phyloP scores from a whole-genome alignment of 2,329 filamentous ascomycete species.

The Neonectria coccinea region DNA sequence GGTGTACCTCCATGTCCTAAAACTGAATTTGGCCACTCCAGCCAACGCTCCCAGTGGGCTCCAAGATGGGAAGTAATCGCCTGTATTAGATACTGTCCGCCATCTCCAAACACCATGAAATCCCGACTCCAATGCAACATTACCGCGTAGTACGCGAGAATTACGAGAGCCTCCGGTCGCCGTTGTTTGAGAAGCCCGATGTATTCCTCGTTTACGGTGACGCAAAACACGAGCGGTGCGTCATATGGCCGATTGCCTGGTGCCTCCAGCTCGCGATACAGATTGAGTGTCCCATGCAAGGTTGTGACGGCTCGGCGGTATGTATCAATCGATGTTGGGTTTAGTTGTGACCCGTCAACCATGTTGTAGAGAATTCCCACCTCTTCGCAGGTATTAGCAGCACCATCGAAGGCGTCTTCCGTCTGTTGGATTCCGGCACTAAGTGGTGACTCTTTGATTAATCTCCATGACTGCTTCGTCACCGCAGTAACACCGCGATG shows the following conservation, averaged over 20 bases:
- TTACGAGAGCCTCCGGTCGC: slow-evolving; percentile 27
- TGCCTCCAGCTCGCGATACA: background rate
- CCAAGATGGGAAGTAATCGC: slow-evolving; percentile 10
- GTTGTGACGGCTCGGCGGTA: background rate
- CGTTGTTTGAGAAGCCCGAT: slow-evolving; percentile 21
- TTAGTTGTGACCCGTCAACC: background rate
- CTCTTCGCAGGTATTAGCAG: background rate
- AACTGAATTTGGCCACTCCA: slow-evolving; percentile 11
- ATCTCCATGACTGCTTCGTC: slow-evolving; percentile 1
- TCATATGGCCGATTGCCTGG: background rate
- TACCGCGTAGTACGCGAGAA: slow-evolving; percentile 20
- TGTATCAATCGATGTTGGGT: background rate
- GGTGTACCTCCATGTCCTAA: background rate
- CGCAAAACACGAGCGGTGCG: slow-evolving; percentile 9
- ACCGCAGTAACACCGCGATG: slow-evolving; percentile 23
- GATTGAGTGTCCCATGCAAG: background rate
- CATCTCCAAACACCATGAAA: slow-evolving; percentile 12
- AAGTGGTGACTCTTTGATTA: slow-evolving; percentile 9
- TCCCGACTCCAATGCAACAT: slow-evolving; percentile 12
- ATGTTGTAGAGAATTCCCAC: slow-evolving; percentile 1
- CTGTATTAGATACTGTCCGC: slow-evolving; percentile 11
- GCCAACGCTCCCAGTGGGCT: slow-evolving; percentile 5
- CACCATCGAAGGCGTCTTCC: background rate
- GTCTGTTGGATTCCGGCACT: background rate
- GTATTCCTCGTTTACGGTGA: slow-evolving; percentile 3